These are phyloP conservation scores for Botrytis paeoniae DNA, from an alignment of 2,329 filamentous ascomycete genomes.

Conservation along the genomic window DNA sequence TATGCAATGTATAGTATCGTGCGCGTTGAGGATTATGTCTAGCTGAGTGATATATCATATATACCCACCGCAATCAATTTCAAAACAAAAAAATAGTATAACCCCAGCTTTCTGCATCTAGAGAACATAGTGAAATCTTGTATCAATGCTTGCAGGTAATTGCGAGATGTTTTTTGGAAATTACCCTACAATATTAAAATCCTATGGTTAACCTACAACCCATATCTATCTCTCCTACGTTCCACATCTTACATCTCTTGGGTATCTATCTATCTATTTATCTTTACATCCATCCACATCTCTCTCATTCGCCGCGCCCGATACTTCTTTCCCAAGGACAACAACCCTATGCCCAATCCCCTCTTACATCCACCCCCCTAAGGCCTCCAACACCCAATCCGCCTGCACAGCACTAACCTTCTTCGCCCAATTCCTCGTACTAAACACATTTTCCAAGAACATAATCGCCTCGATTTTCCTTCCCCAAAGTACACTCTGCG, in stretches of 20 bases:
- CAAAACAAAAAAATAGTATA: background rate
- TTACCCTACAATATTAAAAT: background rate
- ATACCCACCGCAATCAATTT: background rate
- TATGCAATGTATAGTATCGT: background rate
- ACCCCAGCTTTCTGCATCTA: too few relatives aligned
- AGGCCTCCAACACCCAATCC: slow-evolving; percentile 49
- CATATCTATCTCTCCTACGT: background rate
- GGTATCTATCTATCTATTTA: background rate
- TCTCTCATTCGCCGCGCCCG: background rate
- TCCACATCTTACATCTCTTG: background rate
- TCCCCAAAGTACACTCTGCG: slow-evolving; percentile 60
- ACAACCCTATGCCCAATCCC: background rate
- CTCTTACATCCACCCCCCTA: slow-evolving; percentile 20
- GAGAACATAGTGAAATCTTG: background rate
- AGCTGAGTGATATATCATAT: background rate
- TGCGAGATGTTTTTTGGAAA: background rate
- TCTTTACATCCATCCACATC: background rate
- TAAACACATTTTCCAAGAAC: slow-evolving; percentile 66
- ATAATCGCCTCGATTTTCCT: slow-evolving; percentile 64
- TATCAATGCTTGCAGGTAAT: background rate
- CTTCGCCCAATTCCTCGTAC: slow-evolving; percentile 64
- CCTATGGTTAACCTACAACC: background rate
- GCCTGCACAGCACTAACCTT: slow-evolving; percentile 61
- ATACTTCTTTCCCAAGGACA: background rate
- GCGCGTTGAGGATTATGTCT: background rate